Evolutionary conservation across 164 flowering plant species (phyloP).

Genomic region (Euptelea pleiosperma): DNA sequence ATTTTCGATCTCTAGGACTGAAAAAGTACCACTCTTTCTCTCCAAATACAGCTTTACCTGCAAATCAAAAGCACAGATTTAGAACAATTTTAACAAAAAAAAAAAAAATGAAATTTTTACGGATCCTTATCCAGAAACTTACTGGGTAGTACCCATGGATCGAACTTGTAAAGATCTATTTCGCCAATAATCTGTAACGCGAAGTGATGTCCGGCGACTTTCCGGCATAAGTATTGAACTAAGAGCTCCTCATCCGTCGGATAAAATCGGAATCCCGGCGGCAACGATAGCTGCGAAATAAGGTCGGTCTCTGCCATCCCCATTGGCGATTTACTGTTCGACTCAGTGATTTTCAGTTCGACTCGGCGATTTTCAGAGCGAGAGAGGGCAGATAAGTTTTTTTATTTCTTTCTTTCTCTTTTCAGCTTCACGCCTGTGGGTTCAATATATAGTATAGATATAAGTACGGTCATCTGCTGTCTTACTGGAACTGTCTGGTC

Average conservation of each 20-base stretch:
- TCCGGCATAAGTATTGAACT: constrained; percentile 31
- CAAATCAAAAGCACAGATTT: background rate
- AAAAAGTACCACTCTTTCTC: constrained; percentile 96
- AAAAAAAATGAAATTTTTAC: background rate
- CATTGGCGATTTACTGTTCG: constrained; percentile 8
- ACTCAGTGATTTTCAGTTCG: background rate
- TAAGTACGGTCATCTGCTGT: background rate
- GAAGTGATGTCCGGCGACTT: constrained; percentile 29
- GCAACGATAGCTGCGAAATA: constrained; percentile 23
- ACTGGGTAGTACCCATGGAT: constrained; percentile 39
- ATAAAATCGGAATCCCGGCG: constrained; percentile 36
- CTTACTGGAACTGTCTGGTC: constrained; percentile 7
- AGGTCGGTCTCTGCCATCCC: constrained; percentile 21
- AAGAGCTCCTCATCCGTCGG: constrained; percentile 42
- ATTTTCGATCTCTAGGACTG: constrained; percentile 80
- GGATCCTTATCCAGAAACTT: constrained; percentile 1
- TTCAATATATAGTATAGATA: constrained; percentile 2
- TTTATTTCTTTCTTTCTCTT: background rate
- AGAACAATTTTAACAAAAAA: background rate
- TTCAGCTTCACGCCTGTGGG: background rate
- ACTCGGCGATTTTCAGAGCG: background rate
- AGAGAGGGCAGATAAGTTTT: background rate
- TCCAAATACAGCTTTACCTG: constrained; percentile 81
- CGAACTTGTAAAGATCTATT: constrained; percentile 32
- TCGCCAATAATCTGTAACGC: constrained; percentile 27